Base-by-base conservation (phyloP, 108 stramenopile species). In the Thalassiosira profunda region DNA sequence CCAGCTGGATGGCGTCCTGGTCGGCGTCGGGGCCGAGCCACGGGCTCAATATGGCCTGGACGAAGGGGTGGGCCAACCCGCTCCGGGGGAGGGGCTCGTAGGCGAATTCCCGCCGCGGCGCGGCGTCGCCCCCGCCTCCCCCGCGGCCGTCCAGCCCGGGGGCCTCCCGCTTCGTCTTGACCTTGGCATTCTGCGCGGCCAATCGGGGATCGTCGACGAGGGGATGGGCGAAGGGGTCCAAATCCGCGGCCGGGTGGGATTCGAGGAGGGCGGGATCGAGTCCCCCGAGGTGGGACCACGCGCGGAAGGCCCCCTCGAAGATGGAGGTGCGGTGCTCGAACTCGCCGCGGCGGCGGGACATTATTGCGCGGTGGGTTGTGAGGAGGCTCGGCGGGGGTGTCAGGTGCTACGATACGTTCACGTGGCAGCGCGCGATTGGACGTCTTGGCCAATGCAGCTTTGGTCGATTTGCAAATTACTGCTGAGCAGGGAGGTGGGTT, bases 241-340 rank as follows among this genome's bases (percentile, higher is more conserved):
- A 71, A 0, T 92, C 89, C 1, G 72, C 36, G 4, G 76, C 43
- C 0, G 87, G 43, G 52, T 83, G 89, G 31, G 49, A 61, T 51
- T 90, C 89, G 33, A 95, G 57, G 45, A 87, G 84, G 58, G 70
- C 60, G 0, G 91, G 94, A n/a, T 90, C 86, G 34, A 95, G 60
- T 17, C 94, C 94, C 20, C 94, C 94, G 25, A 95, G 70, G 66
- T 92, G 89, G 44, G 89, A 91, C 94, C 94, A 95, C 7, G 94
- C 94, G 31, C 94, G 91, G 75, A 87, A 95, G 54, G 94, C 91
- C n/a, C 94, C 94, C 66, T 95, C 94, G 47, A 95, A 95, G 67
- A 95, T 95, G 35, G 88, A 90, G n/a, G 94, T 95, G 23, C 94
- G 86, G 55, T 95, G 94, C 59, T 95, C 94, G 63, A 95, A 95